phyloP scores from a whole-genome alignment of 768 basidiomycete genomes.

The Trametes sanguinea region DNA sequence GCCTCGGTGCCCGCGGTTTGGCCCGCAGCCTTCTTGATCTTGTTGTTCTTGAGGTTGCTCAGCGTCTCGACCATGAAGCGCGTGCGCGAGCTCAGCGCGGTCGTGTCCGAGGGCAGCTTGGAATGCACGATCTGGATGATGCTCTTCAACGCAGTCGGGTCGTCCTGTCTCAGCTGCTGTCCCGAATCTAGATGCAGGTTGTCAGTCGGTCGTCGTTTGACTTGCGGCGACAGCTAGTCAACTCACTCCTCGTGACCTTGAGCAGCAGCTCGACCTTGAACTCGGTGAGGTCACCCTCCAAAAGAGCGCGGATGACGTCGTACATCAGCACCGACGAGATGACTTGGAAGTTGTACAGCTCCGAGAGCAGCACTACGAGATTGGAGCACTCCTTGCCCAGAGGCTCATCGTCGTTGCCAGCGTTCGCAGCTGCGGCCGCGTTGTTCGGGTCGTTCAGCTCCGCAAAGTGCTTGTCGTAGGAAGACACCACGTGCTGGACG shows the following conservation, averaged over 20 bases:
- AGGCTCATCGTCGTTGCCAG: slow-evolving; percentile 33
- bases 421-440: background rate
- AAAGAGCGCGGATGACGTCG: slow-evolving; percentile 79
- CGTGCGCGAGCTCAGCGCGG: slow-evolving; percentile 75
- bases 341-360: slow-evolving; percentile 96
- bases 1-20: slow-evolving; percentile 76
- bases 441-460: slow-evolving; percentile 24
- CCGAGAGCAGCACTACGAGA: slow-evolving; percentile 82
- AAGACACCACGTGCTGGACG: slow-evolving; percentile 67
- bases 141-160: slow-evolving; percentile 89
- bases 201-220: too few species aligned
- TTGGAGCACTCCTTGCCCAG: slow-evolving; percentile 89
- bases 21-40: slow-evolving; percentile 61
- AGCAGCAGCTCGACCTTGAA: slow-evolving; percentile 84
- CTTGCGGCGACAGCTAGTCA: background rate
- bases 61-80: slow-evolving; percentile 96
- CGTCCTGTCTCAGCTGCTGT: slow-evolving; percentile 86
- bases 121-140: slow-evolving; percentile 82
- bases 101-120: slow-evolving; percentile 57
- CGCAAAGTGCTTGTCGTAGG: slow-evolving; percentile 63
- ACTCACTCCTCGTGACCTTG: slow-evolving; percentile 76
- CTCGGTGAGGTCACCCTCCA: slow-evolving; percentile 68
- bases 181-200: too few species aligned
- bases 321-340: slow-evolving; percentile 88
- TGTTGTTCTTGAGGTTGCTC: slow-evolving; percentile 91